phyloP scores from a whole-genome alignment of 352 stramenopile species.

The Globisporangium perplexum region DNA sequence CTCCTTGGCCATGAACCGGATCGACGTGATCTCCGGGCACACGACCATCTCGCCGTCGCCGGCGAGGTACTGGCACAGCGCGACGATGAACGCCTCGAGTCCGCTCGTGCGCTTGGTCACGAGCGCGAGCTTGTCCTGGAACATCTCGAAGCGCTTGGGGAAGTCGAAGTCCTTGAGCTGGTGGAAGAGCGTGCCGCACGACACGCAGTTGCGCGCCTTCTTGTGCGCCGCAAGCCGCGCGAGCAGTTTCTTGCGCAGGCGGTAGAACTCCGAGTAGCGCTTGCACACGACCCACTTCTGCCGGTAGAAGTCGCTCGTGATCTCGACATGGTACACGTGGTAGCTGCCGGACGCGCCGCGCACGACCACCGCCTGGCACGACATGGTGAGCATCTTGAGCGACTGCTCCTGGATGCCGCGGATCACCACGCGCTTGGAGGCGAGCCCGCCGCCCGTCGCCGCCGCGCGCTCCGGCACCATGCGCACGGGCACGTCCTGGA shows the following conservation, averaged over 20 bases:
- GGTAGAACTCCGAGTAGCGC: slow-evolving; percentile 84
- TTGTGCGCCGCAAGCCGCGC: slow-evolving; percentile 50
- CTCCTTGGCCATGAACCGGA: slow-evolving; percentile 74
- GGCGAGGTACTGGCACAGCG: slow-evolving; percentile 65
- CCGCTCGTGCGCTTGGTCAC: slow-evolving; percentile 54
- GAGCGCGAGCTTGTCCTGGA: slow-evolving; percentile 59
- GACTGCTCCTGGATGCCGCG: slow-evolving; percentile 72
- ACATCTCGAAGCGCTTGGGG: slow-evolving; percentile 65
- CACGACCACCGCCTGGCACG: slow-evolving; percentile 67
- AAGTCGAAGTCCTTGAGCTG: slow-evolving; percentile 72
- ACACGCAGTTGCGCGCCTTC: slow-evolving; percentile 41
- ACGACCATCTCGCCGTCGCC: slow-evolving; percentile 39
- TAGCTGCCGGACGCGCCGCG: slow-evolving; percentile 71
- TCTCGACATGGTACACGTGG: slow-evolving; percentile 83
- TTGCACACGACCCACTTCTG: slow-evolving; percentile 88
- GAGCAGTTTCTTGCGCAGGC: slow-evolving; percentile 68
- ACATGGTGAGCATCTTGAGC: slow-evolving; percentile 69
- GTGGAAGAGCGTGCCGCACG: slow-evolving; percentile 45
- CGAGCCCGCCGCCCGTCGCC: slow-evolving; percentile 20
- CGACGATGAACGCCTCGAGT: slow-evolving; percentile 76
- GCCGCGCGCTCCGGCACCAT: slow-evolving; percentile 35
- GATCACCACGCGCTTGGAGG: slow-evolving; percentile 66
- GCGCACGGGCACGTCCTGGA: slow-evolving; percentile 51
- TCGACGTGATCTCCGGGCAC: slow-evolving; percentile 59
- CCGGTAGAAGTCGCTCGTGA: slow-evolving; percentile 87